phyloP scores from a whole-genome alignment of 2,329 filamentous ascomycete genomes.

The Fusarium torulosum region DNA sequence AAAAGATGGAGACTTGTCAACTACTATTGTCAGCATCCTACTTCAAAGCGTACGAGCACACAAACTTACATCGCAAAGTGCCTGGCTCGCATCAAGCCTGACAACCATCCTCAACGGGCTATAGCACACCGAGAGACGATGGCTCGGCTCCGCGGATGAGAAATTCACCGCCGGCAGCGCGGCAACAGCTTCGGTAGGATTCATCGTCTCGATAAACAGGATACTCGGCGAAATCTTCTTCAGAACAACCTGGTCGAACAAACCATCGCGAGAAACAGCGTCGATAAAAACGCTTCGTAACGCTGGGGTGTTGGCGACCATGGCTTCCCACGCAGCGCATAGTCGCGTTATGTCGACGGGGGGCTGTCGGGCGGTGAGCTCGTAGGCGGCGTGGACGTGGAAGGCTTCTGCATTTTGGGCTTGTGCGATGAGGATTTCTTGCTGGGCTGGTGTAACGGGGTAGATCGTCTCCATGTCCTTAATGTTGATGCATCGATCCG shows the following conservation, averaged over 20 bases:
- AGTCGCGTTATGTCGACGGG: constrained; percentile 59
- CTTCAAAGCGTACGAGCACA: accelerated
- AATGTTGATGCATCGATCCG: constrained; percentile 57
- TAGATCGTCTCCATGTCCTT: constrained; percentile 63
- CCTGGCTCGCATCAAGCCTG: constrained; percentile 64
- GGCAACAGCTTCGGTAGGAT: constrained; percentile 54
- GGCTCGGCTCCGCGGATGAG: constrained; percentile 58
- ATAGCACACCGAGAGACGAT: constrained; percentile 64
- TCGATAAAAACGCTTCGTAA: constrained; percentile 66
- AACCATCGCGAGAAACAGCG: constrained; percentile 61
- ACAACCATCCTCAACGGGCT: constrained; percentile 59
- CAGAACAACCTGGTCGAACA: constrained; percentile 65
- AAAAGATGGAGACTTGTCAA: constrained; percentile 59
- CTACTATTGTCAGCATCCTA: constrained; percentile 23
- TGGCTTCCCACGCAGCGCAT: constrained; percentile 64
- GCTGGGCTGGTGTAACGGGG: constrained; percentile 62
- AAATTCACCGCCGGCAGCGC: constrained; percentile 57
- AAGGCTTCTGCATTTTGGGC: constrained; percentile 57
- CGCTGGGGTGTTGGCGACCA: constrained; percentile 60
- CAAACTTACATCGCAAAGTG: constrained; percentile 60
- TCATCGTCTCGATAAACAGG: constrained; percentile 64
- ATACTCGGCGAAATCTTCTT: constrained; percentile 63
- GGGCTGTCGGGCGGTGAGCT: constrained; percentile 56
- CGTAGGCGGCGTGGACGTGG: constrained; percentile 62
- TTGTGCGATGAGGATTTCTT: constrained; percentile 63